phyloP scores from a whole-genome alignment of 352 stramenopile genomes.

The Phytophthora litchii region DNA sequence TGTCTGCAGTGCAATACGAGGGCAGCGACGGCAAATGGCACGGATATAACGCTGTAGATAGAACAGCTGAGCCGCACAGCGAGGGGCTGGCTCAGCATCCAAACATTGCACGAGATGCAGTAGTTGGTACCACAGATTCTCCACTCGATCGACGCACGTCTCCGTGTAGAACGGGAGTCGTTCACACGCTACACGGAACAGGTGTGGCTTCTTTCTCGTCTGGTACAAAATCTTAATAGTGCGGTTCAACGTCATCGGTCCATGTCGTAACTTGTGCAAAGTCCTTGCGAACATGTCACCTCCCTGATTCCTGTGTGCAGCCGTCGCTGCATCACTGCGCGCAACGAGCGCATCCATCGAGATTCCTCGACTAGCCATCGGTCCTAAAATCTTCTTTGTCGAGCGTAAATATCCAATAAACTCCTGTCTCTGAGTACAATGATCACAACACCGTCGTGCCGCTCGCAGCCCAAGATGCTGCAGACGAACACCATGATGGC shows the following conservation, averaged over 20 bases:
- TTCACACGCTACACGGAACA: slow-evolving; percentile 71
- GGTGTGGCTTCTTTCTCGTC: slow-evolving; percentile 65
- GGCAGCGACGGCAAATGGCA: slow-evolving; percentile 71
- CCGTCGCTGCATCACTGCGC: slow-evolving; percentile 21
- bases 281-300: slow-evolving; percentile 47
- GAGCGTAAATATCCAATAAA: slow-evolving; percentile 55
- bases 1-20: slow-evolving; percentile 76
- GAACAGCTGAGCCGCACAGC: slow-evolving; percentile 60
- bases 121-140: slow-evolving; percentile 83
- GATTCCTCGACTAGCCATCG: slow-evolving; percentile 33
- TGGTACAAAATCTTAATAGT: slow-evolving; percentile 86
- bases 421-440: slow-evolving; percentile 60
- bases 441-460: slow-evolving; percentile 51
- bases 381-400: slow-evolving; percentile 43
- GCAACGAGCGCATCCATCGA: slow-evolving; percentile 41
- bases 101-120: slow-evolving; percentile 81
- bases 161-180: slow-evolving; percentile 77
- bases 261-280: slow-evolving; percentile 52
- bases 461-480: slow-evolving; percentile 45
- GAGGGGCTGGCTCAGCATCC: slow-evolving; percentile 51
- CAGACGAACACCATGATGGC: slow-evolving; percentile 52
- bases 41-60: slow-evolving; percentile 72
- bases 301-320: slow-evolving; percentile 19
- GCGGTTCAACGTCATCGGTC: slow-evolving; percentile 76
- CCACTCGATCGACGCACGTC: slow-evolving; percentile 73